Evolutionary conservation across 2,329 filamentous ascomycete genomes (phyloP).

Genomic region (Gyromitra esculenta): DNA sequence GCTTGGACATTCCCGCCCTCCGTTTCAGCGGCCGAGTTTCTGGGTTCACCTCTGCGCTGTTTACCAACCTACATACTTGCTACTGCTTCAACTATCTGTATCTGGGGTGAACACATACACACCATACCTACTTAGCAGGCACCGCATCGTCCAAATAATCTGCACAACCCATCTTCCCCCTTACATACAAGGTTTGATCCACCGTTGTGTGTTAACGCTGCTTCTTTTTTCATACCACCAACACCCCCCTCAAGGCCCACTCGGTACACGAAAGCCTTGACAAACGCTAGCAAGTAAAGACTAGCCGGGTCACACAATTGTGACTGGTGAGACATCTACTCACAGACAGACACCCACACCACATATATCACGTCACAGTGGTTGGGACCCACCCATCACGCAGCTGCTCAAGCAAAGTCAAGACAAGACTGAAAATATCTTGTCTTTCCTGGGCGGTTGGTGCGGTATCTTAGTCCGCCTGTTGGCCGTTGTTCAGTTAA

Average conservation of each 20-base stretch:
- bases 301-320: conserved; percentile 40
- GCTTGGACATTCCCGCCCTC: conserved; percentile 50
- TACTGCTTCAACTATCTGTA: conserved; percentile 40
- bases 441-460: conserved; percentile 23
- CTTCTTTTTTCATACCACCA: conserved; percentile 25
- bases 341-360: conserved; percentile 23
- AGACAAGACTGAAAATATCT: conserved; percentile 31
- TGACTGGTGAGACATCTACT: conserved; percentile 35
- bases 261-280: conserved; percentile 26
- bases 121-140: conserved; percentile 24
- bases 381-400: conserved; percentile 42
- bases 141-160: conserved; percentile 31
- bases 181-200: conserved; percentile 41
- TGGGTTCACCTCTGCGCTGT: conserved; percentile 45
- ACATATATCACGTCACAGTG: conserved; percentile 43
- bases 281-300: conserved; percentile 32
- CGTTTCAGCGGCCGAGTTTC: conserved; percentile 48
- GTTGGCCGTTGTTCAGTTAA: conserved; percentile 44
- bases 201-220: conserved; percentile 39
- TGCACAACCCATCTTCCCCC: conserved; percentile 33
- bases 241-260: conserved; percentile 22
- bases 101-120: conserved; percentile 34
- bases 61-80: conserved; percentile 27
- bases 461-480: conserved; percentile 36
- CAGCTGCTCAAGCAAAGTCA: conserved; percentile 35